Conservation (phyloP, 2,329 filamentous ascomycete species). For the Arthrinium phaeospermum region DNA sequence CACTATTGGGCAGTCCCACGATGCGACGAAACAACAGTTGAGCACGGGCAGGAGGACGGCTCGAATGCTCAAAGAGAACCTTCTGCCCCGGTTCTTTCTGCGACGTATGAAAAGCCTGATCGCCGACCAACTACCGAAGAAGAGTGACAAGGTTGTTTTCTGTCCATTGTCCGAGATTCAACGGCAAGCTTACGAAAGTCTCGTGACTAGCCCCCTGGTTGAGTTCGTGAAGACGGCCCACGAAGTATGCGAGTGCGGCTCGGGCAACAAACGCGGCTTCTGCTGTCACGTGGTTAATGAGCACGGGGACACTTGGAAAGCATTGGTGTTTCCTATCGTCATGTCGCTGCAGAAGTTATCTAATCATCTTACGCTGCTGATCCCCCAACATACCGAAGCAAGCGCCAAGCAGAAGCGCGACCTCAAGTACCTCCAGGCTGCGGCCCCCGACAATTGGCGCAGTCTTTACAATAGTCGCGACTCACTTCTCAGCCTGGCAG, state of each 20-base stretch:
- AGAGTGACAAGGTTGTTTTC: conserved; percentile 93
- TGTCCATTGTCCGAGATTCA: conserved; percentile 88
- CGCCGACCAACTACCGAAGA: conserved; percentile 90
- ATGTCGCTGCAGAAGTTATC: conserved; percentile 83
- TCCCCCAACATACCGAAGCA: conserved; percentile 69
- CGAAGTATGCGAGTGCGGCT: conserved; percentile 73
- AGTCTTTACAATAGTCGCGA: conserved; percentile 77
- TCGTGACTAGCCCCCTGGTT: conserved; percentile 75
- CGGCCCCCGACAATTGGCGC: conserved; percentile 77
- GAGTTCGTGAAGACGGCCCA: conserved; percentile 70
- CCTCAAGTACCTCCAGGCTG: conserved; percentile 73
- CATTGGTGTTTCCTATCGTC: conserved; percentile 84
- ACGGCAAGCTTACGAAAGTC: conserved; percentile 80
- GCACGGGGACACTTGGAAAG: conserved; percentile 72
- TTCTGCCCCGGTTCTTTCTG: conserved; percentile 88
- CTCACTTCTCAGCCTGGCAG: conserved; percentile 79
- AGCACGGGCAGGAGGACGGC: conserved; percentile 82
- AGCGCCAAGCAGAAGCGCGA: conserved; percentile 80
- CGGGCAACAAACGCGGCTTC: conserved; percentile 75
- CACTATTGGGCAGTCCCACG: conserved; percentile 88
- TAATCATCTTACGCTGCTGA: conserved; percentile 89
- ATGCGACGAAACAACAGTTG: conserved; percentile 83
- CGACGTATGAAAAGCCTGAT: conserved; percentile 93
- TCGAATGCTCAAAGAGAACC: conserved; percentile 81
- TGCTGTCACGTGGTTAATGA: conserved; percentile 73